A percentile compares a stretch with the other conserved stretches of the same genome.
These are phyloP conservation scores for Garcia nutans DNA, from an alignment of 345 rosid genomes.

Conservation along the genomic window DNA sequence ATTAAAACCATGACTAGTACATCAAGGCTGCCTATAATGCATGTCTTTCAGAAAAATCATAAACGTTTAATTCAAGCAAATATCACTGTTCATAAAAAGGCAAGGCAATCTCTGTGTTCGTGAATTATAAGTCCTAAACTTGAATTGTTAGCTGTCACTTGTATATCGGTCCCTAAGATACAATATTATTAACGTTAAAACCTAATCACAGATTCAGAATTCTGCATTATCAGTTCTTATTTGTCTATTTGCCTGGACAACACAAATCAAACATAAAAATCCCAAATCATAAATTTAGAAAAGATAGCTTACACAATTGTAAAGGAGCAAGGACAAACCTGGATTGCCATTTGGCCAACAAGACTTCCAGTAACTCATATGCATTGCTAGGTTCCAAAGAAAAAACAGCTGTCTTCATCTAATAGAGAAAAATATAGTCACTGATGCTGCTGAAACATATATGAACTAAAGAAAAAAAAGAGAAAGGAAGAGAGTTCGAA, in stretches of 20 bases:
- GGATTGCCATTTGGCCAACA: slow-evolving; percentile 76
- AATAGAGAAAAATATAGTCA: slow-evolving; percentile 22
- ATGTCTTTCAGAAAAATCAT: slow-evolving; percentile 6
- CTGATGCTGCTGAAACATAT: neutral
- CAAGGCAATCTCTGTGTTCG: neutral
- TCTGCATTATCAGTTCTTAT: neutral
- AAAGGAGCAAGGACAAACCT: slow-evolving; percentile 48
- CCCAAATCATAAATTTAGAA: slow-evolving; percentile 6
- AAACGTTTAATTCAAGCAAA: neutral
- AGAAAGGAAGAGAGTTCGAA: slow-evolving; percentile 1
- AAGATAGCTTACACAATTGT: slow-evolving; percentile 1
- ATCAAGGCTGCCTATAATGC: neutral
- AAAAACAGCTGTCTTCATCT: slow-evolving; percentile 69
- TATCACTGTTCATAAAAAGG: neutral
- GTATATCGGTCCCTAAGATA: neutral
- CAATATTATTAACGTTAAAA: neutral
- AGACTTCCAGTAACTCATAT: slow-evolving; percentile 55
- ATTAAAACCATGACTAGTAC: slow-evolving; percentile 6
- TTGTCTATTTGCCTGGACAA: neutral
- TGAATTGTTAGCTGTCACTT: neutral
- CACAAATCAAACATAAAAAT: neutral
- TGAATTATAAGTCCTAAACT: slow-evolving; percentile 1
- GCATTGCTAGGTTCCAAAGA: slow-evolving; percentile 68
- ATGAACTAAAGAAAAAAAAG: neutral
- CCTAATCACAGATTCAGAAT: slow-evolving; percentile 5